Base-by-base conservation (phyloP, 495 filamentous ascomycete genomes). In the Haplographium delicatum region DNA sequence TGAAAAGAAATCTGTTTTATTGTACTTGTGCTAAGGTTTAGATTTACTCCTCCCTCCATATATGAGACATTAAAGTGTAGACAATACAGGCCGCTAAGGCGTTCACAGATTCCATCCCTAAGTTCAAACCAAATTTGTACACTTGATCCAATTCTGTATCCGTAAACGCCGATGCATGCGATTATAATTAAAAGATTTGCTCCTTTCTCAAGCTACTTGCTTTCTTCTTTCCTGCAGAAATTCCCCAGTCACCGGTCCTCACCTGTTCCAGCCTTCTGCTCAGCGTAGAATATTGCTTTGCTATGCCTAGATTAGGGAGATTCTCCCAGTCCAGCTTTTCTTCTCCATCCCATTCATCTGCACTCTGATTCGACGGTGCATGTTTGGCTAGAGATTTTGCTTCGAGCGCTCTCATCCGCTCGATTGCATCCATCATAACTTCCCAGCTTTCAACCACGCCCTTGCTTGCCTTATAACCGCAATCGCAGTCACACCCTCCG, bases 401-500 rank as follows among this genome's bases (percentile, higher is more conserved):
- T 8, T 61, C 51, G 4, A 57, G 11, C 10, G 52, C 26, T 11
- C 58, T 44, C 58, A 63, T 53, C 22, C 26, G 26, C 20, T 63
- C 60, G 34, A 63, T 52, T 5, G 49, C 52, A 47, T 52, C 47
- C 44, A 57, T 60, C 57, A 63, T 58, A 6, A 61, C 54, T 10
- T 61, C 58, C 61, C 61, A 63, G 44, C 54, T 56, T 42, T 63
- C 61, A 5, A 63, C 61, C 11, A 63, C 34, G 0, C 61, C 57
- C 0, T 15, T n/a, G 28, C 50, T 54, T 8, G 61, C 61, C 37
- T 51, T 56, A 7, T 27, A 7, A 1, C 50, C 56, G 54, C 69
- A 72, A 23, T 60, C 37, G 46, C 70, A 73, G 16, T 67, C 70
- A 31, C 70, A 73, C 5, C 69, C 70, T 8, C 68, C 62, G 31